Base-by-base conservation (phyloP, 257 asterid species). In the Penstemon davidsonii region DNA sequence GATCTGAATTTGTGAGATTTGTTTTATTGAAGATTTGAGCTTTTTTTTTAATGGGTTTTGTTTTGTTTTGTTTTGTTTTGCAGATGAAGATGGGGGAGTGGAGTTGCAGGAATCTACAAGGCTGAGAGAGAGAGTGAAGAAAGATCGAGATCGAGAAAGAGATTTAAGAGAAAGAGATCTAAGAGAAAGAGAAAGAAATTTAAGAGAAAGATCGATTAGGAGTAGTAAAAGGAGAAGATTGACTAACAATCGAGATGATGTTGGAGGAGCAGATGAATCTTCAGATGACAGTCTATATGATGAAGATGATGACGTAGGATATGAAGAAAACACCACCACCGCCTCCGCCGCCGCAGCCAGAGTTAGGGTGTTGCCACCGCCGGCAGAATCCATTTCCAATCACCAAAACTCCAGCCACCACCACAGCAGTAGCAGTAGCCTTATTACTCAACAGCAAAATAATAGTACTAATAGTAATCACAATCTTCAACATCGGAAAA, bases 271-370 rank as follows among this genome's bases (percentile, higher is more conserved):
- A 25, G 96, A 89, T 12, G 97, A 89, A 43, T 85, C 91, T 8
- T 88, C 99, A 0, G 97, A 91, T 7, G 97, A 94, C 58, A 94
- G 97, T 64, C 86, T 86, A 4, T 86, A 88, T 79, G 97, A 88
- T 19, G 99, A 94, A 0, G 98, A 87, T 10, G 83, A 70, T 4
- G 94, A 87, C 2, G 96, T 87, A 0, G 96, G 82, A 1, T 90
- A 85, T 0, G 96, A 90, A 55, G 81, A 73, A 25, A 66, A 51
- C 78, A 9, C 33, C 33, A 25, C 70, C 61, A 11, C 65, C 68
- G 4, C 77, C 80, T 15, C 81, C 68, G 69, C 75, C 72, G 46
- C 70, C 74, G 83, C 52, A 11, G 75, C 49, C 4, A 60, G 71
- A 0, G 77, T 72, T 0, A 77, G 91, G 78, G 44, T 77, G 82